Evolutionary conservation across 257 asterid species (phyloP).

Genomic region (Thymus quinquecostatus): DNA sequence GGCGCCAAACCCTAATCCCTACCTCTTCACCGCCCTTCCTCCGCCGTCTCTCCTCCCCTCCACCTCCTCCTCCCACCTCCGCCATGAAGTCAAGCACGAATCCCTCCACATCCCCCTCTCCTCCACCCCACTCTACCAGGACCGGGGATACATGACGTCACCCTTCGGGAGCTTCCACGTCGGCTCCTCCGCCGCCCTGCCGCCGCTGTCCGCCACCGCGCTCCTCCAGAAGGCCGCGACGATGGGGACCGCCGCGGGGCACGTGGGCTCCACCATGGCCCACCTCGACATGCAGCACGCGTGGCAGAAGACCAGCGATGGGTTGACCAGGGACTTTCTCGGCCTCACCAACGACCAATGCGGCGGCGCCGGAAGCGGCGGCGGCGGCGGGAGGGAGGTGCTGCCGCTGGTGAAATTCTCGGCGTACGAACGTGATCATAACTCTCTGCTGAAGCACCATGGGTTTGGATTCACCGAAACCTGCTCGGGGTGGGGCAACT

Average conservation of each 20-base stretch:
- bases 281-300: slow-evolving; percentile 58
- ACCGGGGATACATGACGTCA: slow-evolving; percentile 28
- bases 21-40: slow-evolving; percentile 40
- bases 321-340: slow-evolving; percentile 73
- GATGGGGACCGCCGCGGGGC: slow-evolving; percentile 52
- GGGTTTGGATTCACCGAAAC: slow-evolving; percentile 53
- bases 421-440: slow-evolving; percentile 46
- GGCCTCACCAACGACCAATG: slow-evolving; percentile 65
- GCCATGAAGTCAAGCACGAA: slow-evolving; percentile 56
- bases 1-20: slow-evolving; percentile 43
- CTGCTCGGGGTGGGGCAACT: slow-evolving; percentile 62
- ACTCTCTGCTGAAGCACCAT: slow-evolving; percentile 51
- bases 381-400: slow-evolving; percentile 35
- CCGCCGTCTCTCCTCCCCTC: slow-evolving; percentile 43
- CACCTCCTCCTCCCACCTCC: slow-evolving; percentile 32
- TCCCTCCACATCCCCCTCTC: slow-evolving; percentile 44
- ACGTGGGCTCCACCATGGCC: slow-evolving; percentile 65
- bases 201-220: slow-evolving; percentile 69
- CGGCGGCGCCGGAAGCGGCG: slow-evolving; percentile 16
- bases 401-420: slow-evolving; percentile 52
- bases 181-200: slow-evolving; percentile 9
- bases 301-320: slow-evolving; percentile 65
- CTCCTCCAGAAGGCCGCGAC: slow-evolving; percentile 75
- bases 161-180: slow-evolving; percentile 35
- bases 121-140: slow-evolving; percentile 48